Base-by-base conservation (phyloP, 2,329 filamentous ascomycete genomes). In the Epichloe sp. region DNA sequence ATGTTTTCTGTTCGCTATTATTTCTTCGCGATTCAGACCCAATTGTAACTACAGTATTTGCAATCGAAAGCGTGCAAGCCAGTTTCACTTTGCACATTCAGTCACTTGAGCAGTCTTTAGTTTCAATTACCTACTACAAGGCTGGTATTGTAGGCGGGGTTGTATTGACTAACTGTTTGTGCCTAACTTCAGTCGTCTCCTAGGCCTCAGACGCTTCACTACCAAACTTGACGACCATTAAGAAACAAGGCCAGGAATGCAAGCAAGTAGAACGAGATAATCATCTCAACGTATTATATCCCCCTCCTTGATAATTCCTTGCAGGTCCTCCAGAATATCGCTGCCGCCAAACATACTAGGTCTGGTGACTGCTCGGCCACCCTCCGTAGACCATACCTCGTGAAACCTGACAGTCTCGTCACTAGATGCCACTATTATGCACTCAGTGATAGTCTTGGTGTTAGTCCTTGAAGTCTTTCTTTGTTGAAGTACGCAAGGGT, bases 361-460 rank as follows among this genome's bases (percentile, higher is more conserved):
- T 14, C 74, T 72, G 10, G 68, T 66, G 21, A 71, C 66, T 19
- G 74, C 77, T 8, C 71, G 69, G 60, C 78, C 83, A 58, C 71
- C 74, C 41, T 76, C 71, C 2, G 79, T 77, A n/a, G 78, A 76
- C 93, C 90, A 97, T 11, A 98, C 82, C 69, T 97, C 90, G 65
- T 97, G 89, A 61, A 97, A 97, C 63, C 93, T 93, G 66, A 97
- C 85, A 59, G 81, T 94, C 63, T 88, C 84, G 67, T 97, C 90
- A 62, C 89, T 95, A 43, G 88, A 86, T 15, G 90, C 91, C 49
- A 98, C 85, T 17, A 96, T 86, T 57, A 98, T 83, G 63, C 89
- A 95, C 0, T 59, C 69, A 61, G 73, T 68, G 63, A 62, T 53
- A 52, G 58, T 42, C 49, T 59, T 54, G 54, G 58, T 10, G 44